Evolutionary conservation across 805 yeast species (phyloP), one percentile per base, ranked within the genome.

Genomic region (Cyberlindnera misumaiensis): DNA sequence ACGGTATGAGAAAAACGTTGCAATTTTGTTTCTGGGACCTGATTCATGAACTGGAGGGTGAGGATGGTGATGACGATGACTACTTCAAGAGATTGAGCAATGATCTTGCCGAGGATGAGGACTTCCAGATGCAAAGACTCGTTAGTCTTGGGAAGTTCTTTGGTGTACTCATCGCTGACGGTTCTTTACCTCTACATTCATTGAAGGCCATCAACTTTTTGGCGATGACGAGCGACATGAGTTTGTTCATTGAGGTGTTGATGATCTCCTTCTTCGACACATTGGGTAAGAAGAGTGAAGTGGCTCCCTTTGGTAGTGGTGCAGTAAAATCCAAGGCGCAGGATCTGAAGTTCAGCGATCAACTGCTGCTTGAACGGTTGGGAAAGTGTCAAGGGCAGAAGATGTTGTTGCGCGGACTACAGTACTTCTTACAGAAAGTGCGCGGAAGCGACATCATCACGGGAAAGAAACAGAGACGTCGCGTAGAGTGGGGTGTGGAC

Each of bases 21-120:
- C 97, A 90, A 55, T 88, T 93, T 56, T 67, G 77, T 50, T 67
- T 93, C 30, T 93, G 97, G 97, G 96, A 93, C 58, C 70, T 78
- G 32, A 51, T 89, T 13, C 78, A 78, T 47, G 85, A 79, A 27
- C 64, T 86, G 32, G 95, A 85, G 46, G 70, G 67, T 3, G 68
- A 64, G 6, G 71, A 62, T 6, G 69, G 60, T 24, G 75, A 70
- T 17, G 59, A 49, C 9, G 63, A 52, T 1, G 62, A 55, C 30
- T 46, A 50, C 36, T 48, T 54, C 46, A 52, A 50, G 51, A 46
- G 43, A 40, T 44, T 41, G 39, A 54, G 40, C 26, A 52, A 46
- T 5, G 63, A 64, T 28, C 52, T 54, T 17, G 68, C 58, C 8
- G 55, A 56, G 12, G 69, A 70, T 45, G 89, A 79, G 25, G 80